Evolutionary conservation across 768 basidiomycete species (phyloP).

Genomic region (Psilocybe cubensis): DNA sequence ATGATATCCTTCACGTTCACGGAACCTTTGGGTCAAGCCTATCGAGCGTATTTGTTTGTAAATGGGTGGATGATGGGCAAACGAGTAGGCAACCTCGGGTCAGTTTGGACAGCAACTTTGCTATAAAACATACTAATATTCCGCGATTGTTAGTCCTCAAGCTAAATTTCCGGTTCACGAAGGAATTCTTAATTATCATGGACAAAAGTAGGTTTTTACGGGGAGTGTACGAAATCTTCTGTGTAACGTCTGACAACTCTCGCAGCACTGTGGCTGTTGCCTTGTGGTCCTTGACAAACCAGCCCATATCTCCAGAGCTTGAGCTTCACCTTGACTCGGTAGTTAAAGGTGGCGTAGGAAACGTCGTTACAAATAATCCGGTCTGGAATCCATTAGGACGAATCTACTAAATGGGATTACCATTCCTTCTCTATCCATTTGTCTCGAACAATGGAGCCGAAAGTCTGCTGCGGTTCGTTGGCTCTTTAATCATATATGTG

Average conservation of each 20-base stretch:
- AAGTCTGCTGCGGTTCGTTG: too few relatives aligned
- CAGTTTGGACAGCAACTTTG: conserved; percentile 16
- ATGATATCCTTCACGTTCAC: conserved; percentile 75
- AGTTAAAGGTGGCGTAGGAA: conserved; percentile 69
- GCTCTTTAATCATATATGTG: too few relatives aligned
- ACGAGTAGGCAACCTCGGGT: conserved; percentile 70
- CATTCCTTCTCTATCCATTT: too few relatives aligned
- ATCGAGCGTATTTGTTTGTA: conserved; percentile 74
- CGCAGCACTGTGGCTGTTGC: conserved; percentile 62
- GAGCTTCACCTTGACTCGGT: conserved; percentile 55
- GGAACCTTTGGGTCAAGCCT: conserved; percentile 61
- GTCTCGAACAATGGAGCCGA: too few relatives aligned
- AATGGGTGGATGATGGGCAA: conserved; percentile 94
- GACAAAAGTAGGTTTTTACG: conserved; percentile 60
- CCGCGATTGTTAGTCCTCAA: conserved; percentile 60
- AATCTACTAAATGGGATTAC: not conserved
- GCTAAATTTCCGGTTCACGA: conserved; percentile 82
- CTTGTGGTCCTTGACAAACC: conserved; percentile 65
- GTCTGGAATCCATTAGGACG: conserved; percentile 45
- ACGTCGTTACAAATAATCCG: conserved; percentile 60
- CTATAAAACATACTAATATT: not conserved
- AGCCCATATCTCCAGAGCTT: conserved; percentile 51
- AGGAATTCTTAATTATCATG: conserved; percentile 76
- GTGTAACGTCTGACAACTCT: not conserved
- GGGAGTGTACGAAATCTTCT: not conserved